Percentiles rank a stretch among this genome's conserved stretches.
Conservation (phyloP, 2,329 filamentous ascomycete genomes). For the Cytospora piceae region DNA sequence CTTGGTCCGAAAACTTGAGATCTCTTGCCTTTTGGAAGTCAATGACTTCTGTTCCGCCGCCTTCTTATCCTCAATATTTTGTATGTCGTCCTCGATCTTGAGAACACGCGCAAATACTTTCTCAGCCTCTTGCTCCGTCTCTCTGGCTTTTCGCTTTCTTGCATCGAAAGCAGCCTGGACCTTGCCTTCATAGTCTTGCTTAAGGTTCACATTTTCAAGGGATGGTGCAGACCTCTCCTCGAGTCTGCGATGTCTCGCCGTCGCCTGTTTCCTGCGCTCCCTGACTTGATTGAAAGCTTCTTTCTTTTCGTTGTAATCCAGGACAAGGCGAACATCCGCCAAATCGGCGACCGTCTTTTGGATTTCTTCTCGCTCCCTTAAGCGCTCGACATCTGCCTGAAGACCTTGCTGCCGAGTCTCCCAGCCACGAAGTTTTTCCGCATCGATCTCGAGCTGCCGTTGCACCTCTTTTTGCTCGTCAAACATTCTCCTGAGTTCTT, state of each 20-base stretch:
- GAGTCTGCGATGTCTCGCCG: constrained; percentile 61
- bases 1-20: constrained; percentile 53
- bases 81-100: constrained; percentile 44
- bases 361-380: constrained; percentile 74
- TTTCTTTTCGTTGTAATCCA: constrained; percentile 64
- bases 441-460: constrained; percentile 59
- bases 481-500: constrained; percentile 71
- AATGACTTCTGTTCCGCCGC: constrained; percentile 57
- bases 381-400: constrained; percentile 79
- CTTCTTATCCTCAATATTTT: constrained; percentile 53
- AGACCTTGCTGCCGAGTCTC: constrained; percentile 75
- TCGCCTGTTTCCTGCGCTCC: constrained; percentile 55
- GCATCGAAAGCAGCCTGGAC: constrained; percentile 59
- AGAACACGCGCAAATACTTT: constrained; percentile 48
- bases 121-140: constrained; percentile 57
- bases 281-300: constrained; percentile 56
- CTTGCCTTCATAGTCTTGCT: constrained; percentile 66
- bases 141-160: constrained; percentile 57
- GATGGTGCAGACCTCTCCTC: constrained; percentile 66
- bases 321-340: constrained; percentile 66
- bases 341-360: constrained; percentile 67
- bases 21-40: constrained; percentile 55
- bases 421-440: constrained; percentile 66
- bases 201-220: constrained; percentile 68
- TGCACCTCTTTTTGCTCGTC: constrained; percentile 69